These are phyloP conservation scores for Magnolia changhungtana DNA, from an alignment of 164 flowering plant species.

Conservation along the genomic window DNA sequence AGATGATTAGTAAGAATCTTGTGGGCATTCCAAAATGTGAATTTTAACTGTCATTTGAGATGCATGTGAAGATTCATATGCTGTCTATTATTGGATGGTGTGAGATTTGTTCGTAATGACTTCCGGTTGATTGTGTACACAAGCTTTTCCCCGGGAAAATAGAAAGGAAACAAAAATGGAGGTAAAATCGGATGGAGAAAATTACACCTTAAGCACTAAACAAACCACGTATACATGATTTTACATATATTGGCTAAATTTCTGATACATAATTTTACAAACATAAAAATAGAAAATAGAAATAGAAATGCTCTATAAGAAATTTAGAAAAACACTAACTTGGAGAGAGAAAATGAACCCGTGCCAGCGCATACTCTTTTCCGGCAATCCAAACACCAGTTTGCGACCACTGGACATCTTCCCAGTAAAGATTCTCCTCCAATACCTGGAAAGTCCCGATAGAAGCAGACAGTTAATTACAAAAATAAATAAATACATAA, in stretches of 20 bases:
- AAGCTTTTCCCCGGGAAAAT: too few relatives aligned
- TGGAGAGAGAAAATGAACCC: slow-evolving; percentile 76
- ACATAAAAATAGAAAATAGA: background rate
- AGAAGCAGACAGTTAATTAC: background rate
- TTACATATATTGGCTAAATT: background rate
- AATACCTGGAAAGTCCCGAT: slow-evolving; percentile 45
- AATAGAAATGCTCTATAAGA: background rate
- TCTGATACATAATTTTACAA: background rate
- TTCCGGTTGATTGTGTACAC: too few relatives aligned
- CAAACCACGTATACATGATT: background rate
- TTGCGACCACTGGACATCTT: slow-evolving; percentile 90
- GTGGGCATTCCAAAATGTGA: too few relatives aligned
- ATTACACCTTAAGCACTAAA: background rate
- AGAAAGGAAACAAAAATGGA: background rate
- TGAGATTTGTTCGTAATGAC: too few relatives aligned
- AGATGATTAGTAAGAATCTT: too few relatives aligned
- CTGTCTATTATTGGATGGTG: too few relatives aligned
- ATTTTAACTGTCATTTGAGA: too few relatives aligned
- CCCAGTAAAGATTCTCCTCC: slow-evolving; percentile 93
- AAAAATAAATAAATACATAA: too few relatives aligned
- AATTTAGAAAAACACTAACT: slow-evolving; percentile 20
- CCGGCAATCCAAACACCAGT: slow-evolving; percentile 89
- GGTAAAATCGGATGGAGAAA: background rate
- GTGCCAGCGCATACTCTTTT: slow-evolving; percentile 70
- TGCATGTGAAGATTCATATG: too few relatives aligned